Percentiles rank a stretch among this genome's conserved stretches.
Evolutionary conservation across 2,329 filamentous ascomycete species (phyloP).

Genomic region (Dothideomycetes sp.): DNA sequence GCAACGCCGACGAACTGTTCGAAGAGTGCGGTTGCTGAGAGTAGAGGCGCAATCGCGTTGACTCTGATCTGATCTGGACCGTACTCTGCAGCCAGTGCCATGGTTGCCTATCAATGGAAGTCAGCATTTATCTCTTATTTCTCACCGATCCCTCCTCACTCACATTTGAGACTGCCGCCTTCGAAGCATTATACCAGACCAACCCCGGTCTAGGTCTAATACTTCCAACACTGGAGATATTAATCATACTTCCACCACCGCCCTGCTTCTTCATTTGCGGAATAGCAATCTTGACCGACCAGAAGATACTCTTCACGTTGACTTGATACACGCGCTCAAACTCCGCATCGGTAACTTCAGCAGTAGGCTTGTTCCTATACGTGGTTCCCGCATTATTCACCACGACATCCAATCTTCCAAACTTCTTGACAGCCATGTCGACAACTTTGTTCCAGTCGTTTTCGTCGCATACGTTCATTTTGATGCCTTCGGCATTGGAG

Average conservation of each 20-base stretch:
- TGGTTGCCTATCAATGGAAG: constrained; percentile 37
- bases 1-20: constrained; percentile 51
- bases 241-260: constrained; percentile 53
- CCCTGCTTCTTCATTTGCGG: constrained; percentile 51
- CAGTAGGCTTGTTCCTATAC: constrained; percentile 54
- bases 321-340: constrained; percentile 59
- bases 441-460: constrained; percentile 46
- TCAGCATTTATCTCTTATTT: neutral
- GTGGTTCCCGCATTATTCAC: constrained; percentile 54
- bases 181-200: constrained; percentile 63
- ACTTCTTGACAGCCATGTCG: constrained; percentile 36
- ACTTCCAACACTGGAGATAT: constrained; percentile 57
- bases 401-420: constrained; percentile 47
- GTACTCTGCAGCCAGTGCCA: constrained; percentile 61
- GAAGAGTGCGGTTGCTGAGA: constrained; percentile 57
- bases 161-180: constrained; percentile 51
- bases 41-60: constrained; percentile 59
- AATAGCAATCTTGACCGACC: constrained; percentile 50
- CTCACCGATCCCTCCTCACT: constrained; percentile 15
- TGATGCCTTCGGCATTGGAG: constrained; percentile 36
- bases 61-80: constrained; percentile 60
- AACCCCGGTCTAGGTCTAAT: constrained; percentile 52
- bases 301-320: constrained; percentile 59
- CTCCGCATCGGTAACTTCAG: constrained; percentile 55
- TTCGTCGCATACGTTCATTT: constrained; percentile 34